phyloP scores from a whole-genome alignment of 139 green algal genomes.

The Chlorella sorokiniana region DNA sequence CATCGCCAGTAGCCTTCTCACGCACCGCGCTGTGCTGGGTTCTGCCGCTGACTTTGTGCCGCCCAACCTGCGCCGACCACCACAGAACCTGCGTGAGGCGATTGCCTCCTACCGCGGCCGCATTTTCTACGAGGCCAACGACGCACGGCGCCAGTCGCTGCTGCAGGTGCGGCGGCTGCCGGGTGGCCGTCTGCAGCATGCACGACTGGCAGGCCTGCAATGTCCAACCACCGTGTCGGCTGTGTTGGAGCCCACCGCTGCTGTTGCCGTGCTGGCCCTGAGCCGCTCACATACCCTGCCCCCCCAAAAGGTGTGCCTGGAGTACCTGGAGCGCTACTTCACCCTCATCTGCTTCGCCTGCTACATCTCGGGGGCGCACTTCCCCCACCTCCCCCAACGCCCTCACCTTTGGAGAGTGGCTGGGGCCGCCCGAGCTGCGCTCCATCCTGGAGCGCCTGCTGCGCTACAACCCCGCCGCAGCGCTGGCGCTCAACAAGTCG shows the following conservation, averaged over 20 bases:
- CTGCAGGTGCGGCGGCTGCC: constrained; percentile 66
- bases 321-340: constrained; percentile 88
- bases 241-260: too few species aligned
- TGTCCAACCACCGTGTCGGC: too few species aligned
- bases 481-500: constrained; percentile 75
- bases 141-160: constrained; percentile 75
- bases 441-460: constrained; percentile 77
- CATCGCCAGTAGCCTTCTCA: not conserved
- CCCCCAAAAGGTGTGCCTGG: constrained; percentile 87
- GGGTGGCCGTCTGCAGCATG: too few species aligned
- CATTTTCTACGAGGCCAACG: constrained; percentile 81
- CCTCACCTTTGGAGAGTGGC: constrained; percentile 75
- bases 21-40: not conserved
- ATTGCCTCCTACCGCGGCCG: constrained; percentile 82
- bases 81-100: constrained; percentile 88
- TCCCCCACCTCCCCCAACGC: constrained; percentile 59
- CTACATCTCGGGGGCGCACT: constrained; percentile 76
- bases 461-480: constrained; percentile 83
- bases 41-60: too few species aligned
- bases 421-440: constrained; percentile 75
- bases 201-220: too few species aligned
- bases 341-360: constrained; percentile 83
- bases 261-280: too few species aligned
- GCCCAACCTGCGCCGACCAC: not conserved
- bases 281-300: too few species aligned